Evolutionary conservation across 495 filamentous ascomycete genomes (phyloP).

Genomic region (Stereocaulon alpinum): DNA sequence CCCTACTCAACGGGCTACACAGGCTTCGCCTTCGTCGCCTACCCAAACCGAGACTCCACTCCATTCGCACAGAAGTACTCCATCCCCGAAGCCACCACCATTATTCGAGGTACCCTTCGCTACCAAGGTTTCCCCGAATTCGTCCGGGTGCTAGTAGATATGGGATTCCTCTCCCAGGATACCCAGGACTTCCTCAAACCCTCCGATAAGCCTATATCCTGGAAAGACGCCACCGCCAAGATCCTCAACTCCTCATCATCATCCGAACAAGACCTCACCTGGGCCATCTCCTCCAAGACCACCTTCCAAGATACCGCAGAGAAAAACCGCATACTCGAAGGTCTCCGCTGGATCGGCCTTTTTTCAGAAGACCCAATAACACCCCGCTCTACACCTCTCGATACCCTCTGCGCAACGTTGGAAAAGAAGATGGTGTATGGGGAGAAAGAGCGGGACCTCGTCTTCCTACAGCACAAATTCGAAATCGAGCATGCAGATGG

Average conservation of each 20-base stretch:
- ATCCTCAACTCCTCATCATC: conserved; percentile 54
- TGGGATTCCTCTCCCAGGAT: conserved; percentile 70
- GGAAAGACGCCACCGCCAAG: conserved; percentile 73
- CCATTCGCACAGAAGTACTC: conserved; percentile 78
- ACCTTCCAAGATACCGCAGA: conserved; percentile 61
- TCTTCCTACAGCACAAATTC: conserved; percentile 86
- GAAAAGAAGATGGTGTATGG: conserved; percentile 89
- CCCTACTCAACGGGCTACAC: conserved; percentile 77
- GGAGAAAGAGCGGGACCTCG: conserved; percentile 72
- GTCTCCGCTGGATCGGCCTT: conserved; percentile 76
- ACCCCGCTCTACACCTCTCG: conserved; percentile 69
- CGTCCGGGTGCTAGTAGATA: conserved; percentile 75
- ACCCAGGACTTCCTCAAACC: conserved; percentile 46
- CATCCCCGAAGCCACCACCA: conserved; percentile 34
- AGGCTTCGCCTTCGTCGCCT: conserved; percentile 81
- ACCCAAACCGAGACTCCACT: conserved; percentile 86
- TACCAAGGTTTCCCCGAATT: conserved; percentile 85
- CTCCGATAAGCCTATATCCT: conserved; percentile 40
- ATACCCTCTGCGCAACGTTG: conserved; percentile 80
- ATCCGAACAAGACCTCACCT: conserved; percentile 48
- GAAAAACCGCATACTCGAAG: conserved; percentile 63
- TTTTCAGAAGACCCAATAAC: conserved; percentile 68
- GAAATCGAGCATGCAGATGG: conserved; percentile 77
- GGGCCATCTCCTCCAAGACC: conserved; percentile 65
- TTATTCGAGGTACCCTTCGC: conserved; percentile 61